Evolutionary conservation across 192 early-diverging fungal genomes (phyloP), one percentile per base, ranked within the genome.

Genomic region (Backusella mclennaniae): DNA sequence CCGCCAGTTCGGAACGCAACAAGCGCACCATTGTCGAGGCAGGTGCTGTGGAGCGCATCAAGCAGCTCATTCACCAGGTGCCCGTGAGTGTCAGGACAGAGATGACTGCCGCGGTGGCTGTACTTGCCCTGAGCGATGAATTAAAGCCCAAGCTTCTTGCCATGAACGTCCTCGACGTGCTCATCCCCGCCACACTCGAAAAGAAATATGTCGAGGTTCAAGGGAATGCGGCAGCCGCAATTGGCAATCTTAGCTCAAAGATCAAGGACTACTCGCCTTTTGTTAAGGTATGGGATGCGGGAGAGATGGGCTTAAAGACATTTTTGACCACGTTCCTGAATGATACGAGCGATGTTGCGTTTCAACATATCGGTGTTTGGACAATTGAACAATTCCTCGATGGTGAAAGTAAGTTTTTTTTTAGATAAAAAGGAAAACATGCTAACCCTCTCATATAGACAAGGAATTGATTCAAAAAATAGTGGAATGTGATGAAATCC

Each of bases 331-430:
- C 85, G 35, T 94, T 93, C 78, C 67, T 92, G 42, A 82, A 85
- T n/a, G 85, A 88, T 42, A 80, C 82, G 23, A 85, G 85, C 31
- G 91, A 92, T 74, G 86, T 89, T 72, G 86, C 89, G 71, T 91
- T 96, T 76, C 92, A 91, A 73, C 94, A 95, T 31, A 90, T 96
- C 74, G 94, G 90, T 2, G 86, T 95, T 46, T 96, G 93, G 94
- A 96, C 94, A 29, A 90, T 96, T 78, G 86, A 92, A 14, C 91
- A 94, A 85, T 89, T 94, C 77, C 77, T 95, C 68, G 92, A 93
- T 74, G 88, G 86, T 26, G 71, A 49, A 41, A 82, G 84, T 84
- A 80, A 66, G 35, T 6, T 9, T 1, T 7, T 17, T 49, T 49
- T n/a, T 49, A n/a, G 9, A 49, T n/a, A n/a, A 49, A 49, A 19